phyloP scores from a whole-genome alignment of 2,329 filamentous ascomycete species.

The Stachybotrys elegans region DNA sequence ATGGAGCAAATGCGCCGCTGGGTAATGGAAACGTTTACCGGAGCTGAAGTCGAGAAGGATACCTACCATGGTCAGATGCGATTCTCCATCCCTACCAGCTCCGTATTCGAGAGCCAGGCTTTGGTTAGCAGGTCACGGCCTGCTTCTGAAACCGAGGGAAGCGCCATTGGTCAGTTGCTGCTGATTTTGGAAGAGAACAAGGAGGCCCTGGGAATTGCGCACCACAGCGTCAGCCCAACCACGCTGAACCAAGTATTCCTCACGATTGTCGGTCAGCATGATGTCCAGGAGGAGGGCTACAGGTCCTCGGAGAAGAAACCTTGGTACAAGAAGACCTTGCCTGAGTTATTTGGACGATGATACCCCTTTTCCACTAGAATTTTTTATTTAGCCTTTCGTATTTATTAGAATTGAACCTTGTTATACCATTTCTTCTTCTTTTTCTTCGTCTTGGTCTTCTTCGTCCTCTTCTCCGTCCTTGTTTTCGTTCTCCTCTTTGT shows the following conservation, averaged over 20 bases:
- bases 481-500: no score
- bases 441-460: no score
- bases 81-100: conserved; percentile 65
- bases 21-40: conserved; percentile 56
- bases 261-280: conserved; percentile 74
- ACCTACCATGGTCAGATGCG: conserved; percentile 81
- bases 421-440: no score
- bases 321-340: neutral
- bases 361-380: no score
- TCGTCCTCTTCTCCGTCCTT: no score
- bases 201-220: conserved; percentile 65
- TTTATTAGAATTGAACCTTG: no score
- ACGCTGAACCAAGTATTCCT: conserved; percentile 90
- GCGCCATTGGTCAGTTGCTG: conserved; percentile 64
- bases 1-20: conserved; percentile 63
- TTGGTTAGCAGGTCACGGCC: conserved; percentile 14
- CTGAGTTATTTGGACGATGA: no score
- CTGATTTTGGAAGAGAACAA: conserved; percentile 68
- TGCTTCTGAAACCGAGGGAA: conserved; percentile 24
- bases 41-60: conserved; percentile 64
- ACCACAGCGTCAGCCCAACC: conserved; percentile 82
- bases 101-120: conserved; percentile 24
- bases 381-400: no score
- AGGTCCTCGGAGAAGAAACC: neutral
- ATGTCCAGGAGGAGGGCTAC: conserved; percentile 68